phyloP scores from a whole-genome alignment of 1,284 basidiomycete genomes.

The Cutaneotrichosporon cyanovorans region DNA sequence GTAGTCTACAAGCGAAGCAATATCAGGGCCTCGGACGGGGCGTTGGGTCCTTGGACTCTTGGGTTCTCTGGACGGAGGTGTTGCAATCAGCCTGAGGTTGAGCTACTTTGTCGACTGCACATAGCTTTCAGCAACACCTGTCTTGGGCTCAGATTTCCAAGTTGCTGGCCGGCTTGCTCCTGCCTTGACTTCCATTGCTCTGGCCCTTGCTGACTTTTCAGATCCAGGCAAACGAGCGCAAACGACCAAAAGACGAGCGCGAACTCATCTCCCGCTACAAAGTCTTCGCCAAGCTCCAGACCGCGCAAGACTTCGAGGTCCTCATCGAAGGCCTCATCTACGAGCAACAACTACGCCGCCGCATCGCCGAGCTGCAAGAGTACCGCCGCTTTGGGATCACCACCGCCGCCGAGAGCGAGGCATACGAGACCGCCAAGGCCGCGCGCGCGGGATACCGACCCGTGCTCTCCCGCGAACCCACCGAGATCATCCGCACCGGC shows the following conservation, averaged over 20 bases:
- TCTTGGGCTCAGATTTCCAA: too few relatives aligned
- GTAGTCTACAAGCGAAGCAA: too few relatives aligned
- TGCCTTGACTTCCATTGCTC: too few relatives aligned
- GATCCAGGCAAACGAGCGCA: slow-evolving; percentile 86
- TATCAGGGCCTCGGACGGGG: too few relatives aligned
- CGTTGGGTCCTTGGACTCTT: not conserved
- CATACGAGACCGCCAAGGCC: slow-evolving; percentile 66
- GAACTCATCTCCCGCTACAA: slow-evolving; percentile 84
- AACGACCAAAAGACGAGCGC: slow-evolving; percentile 80
- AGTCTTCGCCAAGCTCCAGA: slow-evolving; percentile 87
- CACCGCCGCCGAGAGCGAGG: slow-evolving; percentile 76
- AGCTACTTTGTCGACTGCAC: too few relatives aligned
- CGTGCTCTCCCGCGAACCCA: slow-evolving; percentile 28
- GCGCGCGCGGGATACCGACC: slow-evolving; percentile 47
- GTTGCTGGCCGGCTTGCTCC: too few relatives aligned
- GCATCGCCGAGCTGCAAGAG: slow-evolving; percentile 80
- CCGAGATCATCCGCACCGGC: slow-evolving; percentile 31
- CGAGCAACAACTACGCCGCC: slow-evolving; percentile 73
- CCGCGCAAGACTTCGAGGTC: slow-evolving; percentile 81
- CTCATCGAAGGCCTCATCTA: slow-evolving; percentile 85
- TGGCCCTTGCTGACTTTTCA: slow-evolving; percentile 45
- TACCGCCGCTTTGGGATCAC: slow-evolving; percentile 77
- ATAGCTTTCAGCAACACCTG: too few relatives aligned
- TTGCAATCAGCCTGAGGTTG: not conserved
- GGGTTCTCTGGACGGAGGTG: too few relatives aligned